Evolutionary conservation across 176 grass and related monocot genomes (phyloP).

Genomic region (Bromus sterilis): DNA sequence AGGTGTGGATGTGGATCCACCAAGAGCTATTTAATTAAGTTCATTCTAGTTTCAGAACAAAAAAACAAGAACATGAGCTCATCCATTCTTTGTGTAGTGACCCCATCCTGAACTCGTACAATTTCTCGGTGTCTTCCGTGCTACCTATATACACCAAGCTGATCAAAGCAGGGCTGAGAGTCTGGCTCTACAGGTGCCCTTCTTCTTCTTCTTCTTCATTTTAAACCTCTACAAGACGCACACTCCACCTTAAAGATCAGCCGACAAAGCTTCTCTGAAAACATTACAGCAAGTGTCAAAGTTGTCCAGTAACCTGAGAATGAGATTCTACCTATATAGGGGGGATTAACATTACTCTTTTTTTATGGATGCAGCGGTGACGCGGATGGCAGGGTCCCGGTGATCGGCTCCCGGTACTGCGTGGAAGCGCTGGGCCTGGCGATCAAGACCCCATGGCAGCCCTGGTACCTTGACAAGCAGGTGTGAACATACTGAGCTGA

Average conservation of each 20-base stretch:
- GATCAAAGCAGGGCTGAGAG: constrained; percentile 63
- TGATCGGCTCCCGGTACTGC: constrained; percentile 72
- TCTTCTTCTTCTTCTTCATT: not conserved
- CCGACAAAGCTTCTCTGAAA: not conserved
- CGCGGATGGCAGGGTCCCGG: constrained; percentile 70
- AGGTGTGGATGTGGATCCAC: constrained; percentile 48
- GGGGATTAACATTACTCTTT: not conserved
- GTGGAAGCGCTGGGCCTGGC: constrained; percentile 56
- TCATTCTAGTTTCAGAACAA: not conserved
- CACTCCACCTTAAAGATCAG: not conserved
- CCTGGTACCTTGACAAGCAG: constrained; percentile 78
- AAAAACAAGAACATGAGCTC: not conserved
- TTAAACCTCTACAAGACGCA: not conserved
- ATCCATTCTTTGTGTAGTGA: constrained; percentile 45
- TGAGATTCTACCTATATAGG: not conserved
- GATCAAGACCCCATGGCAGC: constrained; percentile 51
- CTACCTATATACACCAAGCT: constrained; percentile 80
- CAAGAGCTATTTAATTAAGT: not conserved
- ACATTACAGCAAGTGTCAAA: not conserved
- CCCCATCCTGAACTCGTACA: constrained; percentile 49
- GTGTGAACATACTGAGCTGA: constrained; percentile 8
- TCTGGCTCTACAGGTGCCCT: constrained; percentile 84
- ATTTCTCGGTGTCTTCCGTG: constrained; percentile 55
- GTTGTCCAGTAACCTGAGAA: not conserved
- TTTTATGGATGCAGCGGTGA: constrained; percentile 47